Conservation (phyloP, 345 rosid species). For the Arabidopsis arenosa region DNA sequence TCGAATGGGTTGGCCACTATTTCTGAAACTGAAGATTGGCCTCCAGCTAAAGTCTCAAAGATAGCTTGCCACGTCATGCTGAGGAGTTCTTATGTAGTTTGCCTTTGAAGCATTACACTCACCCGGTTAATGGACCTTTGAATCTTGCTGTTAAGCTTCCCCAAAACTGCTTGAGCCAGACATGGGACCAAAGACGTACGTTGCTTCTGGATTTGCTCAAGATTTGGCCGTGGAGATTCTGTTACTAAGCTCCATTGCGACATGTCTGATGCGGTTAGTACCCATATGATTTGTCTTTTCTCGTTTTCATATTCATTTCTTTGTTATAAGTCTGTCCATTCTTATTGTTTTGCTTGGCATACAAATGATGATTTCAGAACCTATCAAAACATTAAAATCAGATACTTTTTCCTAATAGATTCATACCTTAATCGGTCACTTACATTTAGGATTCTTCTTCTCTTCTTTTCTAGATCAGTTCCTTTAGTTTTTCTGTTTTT, state of each 20-base stretch:
- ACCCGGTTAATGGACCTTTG: constrained; percentile 61
- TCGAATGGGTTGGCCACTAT: constrained; percentile 54
- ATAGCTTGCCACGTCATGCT: constrained; percentile 69
- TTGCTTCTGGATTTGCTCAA: constrained; percentile 71
- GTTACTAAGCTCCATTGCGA: constrained; percentile 91
- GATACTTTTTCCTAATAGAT: not conserved
- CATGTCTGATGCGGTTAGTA: constrained; percentile 84
- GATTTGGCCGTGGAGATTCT: constrained; percentile 88
- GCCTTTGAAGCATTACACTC: constrained; percentile 81
- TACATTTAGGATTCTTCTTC: not conserved
- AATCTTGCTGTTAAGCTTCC: constrained; percentile 74
- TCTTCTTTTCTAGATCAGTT: not conserved
- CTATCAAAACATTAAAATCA: not conserved
- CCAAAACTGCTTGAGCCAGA: constrained; percentile 60
- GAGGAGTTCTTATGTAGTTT: constrained; percentile 66
- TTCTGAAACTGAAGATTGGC: constrained; percentile 87
- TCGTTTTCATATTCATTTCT: not conserved
- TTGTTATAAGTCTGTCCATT: not conserved
- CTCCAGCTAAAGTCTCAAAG: constrained; percentile 61
- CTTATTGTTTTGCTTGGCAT: constrained; percentile 6
- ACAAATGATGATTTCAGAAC: constrained; percentile 10
- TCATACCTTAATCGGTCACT: not conserved
- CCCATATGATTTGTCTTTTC: constrained; percentile 3
- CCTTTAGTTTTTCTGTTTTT: not conserved
- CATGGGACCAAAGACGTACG: constrained; percentile 85